Evolutionary conservation across 768 basidiomycete species (phyloP).

Genomic region (Podaxis sp.): DNA sequence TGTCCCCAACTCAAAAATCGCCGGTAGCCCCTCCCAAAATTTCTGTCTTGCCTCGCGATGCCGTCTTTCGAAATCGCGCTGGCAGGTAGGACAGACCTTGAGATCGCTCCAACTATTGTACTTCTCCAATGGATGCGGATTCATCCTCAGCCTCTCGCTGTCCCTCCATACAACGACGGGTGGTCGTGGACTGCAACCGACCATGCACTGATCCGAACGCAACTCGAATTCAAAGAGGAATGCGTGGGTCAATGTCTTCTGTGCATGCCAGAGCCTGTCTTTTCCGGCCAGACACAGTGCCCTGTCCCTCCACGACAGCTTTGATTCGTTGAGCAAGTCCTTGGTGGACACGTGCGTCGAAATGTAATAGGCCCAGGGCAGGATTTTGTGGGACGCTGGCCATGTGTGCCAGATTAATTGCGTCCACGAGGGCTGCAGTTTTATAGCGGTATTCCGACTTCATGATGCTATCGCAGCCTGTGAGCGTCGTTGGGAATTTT

Average conservation of each 20-base stretch:
- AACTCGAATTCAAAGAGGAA: constrained; percentile 36
- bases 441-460: constrained; percentile 35
- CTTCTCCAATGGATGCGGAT: constrained; percentile 38
- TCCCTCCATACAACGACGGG: constrained; percentile 21
- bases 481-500: constrained; percentile 41
- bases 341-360: constrained; percentile 39
- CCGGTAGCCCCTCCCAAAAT: constrained; percentile 38
- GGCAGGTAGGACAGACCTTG: constrained; percentile 34
- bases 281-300: constrained; percentile 41
- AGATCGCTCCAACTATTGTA: constrained; percentile 34
- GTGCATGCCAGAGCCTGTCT: constrained; percentile 38
- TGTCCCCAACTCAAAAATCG: constrained; percentile 35
- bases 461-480: constrained; percentile 39
- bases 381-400: constrained; percentile 39
- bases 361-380: constrained; percentile 48
- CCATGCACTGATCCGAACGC: constrained; percentile 28
- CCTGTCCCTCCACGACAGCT: constrained; percentile 42
- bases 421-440: constrained; percentile 36
- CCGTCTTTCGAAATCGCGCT: constrained; percentile 27
- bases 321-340: constrained; percentile 32
- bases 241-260: constrained; percentile 35
- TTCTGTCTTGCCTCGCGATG: constrained; percentile 35
- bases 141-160: constrained; percentile 32
- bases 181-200: constrained; percentile 26
- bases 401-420: constrained; percentile 40